phyloP scores from a whole-genome alignment of 2,329 filamentous ascomycete species.

The Dryadomyces sulphureus region DNA sequence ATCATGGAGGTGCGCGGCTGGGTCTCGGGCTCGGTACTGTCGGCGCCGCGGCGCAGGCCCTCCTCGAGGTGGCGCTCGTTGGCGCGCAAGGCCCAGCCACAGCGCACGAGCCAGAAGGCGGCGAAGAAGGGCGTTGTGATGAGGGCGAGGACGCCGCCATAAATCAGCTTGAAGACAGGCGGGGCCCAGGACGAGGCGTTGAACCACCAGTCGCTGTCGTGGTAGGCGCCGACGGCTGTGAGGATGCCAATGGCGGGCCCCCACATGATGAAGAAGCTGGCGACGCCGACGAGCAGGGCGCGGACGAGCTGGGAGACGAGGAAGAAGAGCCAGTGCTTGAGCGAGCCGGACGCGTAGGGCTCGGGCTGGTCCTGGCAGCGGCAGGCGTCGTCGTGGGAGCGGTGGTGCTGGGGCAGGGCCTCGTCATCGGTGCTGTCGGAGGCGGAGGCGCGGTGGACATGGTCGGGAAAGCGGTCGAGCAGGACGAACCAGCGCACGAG shows the following conservation, averaged over 20 bases:
- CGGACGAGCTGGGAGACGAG: slow-evolving; percentile 21
- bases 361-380: slow-evolving; percentile 8
- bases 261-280: slow-evolving; percentile 28
- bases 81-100: slow-evolving; percentile 24
- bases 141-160: slow-evolving; percentile 30
- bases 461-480: slow-evolving; percentile 18
- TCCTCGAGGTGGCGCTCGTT: slow-evolving; percentile 10
- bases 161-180: slow-evolving; percentile 33
- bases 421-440: not conserved
- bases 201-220: slow-evolving; percentile 29
- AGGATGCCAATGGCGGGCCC: slow-evolving; percentile 27
- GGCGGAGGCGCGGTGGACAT: no score
- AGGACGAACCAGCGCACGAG: slow-evolving; percentile 29
- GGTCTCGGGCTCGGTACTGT: not conserved
- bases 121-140: slow-evolving; percentile 32
- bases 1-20: not conserved
- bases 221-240: slow-evolving; percentile 20
- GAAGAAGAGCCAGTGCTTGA: slow-evolving; percentile 19
- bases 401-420: not conserved
- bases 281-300: slow-evolving; percentile 20
- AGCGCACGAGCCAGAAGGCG: slow-evolving; percentile 33
- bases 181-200: slow-evolving; percentile 25
- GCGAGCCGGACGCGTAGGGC: slow-evolving; percentile 14
- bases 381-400: slow-evolving; percentile 8
- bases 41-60: not conserved